These are phyloP conservation scores for Mycena olivaceomarginata DNA, from an alignment of 768 basidiomycete genomes.

Conservation along the genomic window DNA sequence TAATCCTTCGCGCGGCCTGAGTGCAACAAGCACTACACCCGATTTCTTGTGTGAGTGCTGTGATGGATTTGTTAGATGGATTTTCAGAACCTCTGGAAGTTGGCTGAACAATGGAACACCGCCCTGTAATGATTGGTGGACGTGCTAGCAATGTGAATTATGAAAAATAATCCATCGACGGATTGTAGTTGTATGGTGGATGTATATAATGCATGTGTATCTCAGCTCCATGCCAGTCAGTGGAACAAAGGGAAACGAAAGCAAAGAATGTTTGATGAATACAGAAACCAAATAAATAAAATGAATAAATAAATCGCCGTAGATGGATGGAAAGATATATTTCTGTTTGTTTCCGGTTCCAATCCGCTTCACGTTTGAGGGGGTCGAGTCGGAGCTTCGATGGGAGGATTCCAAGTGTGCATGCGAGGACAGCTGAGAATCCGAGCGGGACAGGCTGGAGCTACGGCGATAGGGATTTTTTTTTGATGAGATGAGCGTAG, in stretches of 20 bases:
- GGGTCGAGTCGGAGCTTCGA: neutral
- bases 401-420: slow-evolving; percentile 3
- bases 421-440: slow-evolving; percentile 27
- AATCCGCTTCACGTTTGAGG: neutral
- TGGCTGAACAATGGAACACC: no score
- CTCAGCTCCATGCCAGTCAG: slow-evolving; percentile 31
- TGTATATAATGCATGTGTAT: slow-evolving; percentile 38
- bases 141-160: no score
- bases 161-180: no score
- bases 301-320: no score
- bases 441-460: slow-evolving; percentile 22
- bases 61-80: no score
- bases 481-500: neutral
- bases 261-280: slow-evolving; percentile 19
- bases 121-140: no score
- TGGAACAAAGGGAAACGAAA: slow-evolving; percentile 2
- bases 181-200: neutral
- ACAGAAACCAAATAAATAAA: slow-evolving; percentile 1
- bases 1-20: no score
- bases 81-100: no score
- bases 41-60: no score
- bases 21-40: no score
- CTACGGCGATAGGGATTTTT: neutral
- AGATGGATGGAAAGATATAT: neutral
- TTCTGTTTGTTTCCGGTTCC: neutral